A percentile compares a stretch with the other conserved stretches of the same genome.
These are phyloP conservation scores for Strobilomyces confusus DNA, from an alignment of 768 basidiomycete species.

Conservation along the genomic window DNA sequence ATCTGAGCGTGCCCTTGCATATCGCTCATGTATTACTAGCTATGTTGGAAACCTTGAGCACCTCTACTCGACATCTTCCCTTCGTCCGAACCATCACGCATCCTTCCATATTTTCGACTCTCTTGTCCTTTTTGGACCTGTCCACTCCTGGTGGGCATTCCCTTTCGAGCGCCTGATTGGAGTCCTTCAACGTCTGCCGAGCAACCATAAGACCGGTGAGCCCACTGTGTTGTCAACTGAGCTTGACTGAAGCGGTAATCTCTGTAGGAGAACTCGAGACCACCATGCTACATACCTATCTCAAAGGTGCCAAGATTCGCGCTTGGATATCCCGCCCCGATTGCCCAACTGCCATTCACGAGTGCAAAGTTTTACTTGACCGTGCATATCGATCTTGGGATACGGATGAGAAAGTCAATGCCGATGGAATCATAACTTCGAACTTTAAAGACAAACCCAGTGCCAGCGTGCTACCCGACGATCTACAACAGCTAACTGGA, in stretches of 20 bases:
- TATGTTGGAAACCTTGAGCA: constrained; percentile 20
- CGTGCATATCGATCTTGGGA: background rate
- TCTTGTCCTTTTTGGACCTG: constrained; percentile 35
- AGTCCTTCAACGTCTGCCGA: constrained; percentile 15
- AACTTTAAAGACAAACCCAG: too few relatives aligned
- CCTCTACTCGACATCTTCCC: constrained; percentile 12
- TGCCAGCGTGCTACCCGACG: background rate
- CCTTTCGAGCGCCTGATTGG: constrained; percentile 25
- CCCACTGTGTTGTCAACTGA: fast-evolving
- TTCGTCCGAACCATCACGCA: constrained; percentile 30
- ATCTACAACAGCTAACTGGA: background rate
- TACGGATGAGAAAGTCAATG: background rate
- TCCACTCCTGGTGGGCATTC: constrained; percentile 30
- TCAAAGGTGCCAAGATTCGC: constrained; percentile 10
- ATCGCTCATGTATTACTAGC: constrained; percentile 12
- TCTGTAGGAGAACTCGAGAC: constrained; percentile 6
- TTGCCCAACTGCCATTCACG: constrained; percentile 10
- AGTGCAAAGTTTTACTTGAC: constrained; percentile 22
- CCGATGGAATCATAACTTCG: too few relatives aligned
- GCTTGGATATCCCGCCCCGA: constrained; percentile 17
- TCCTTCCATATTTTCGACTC: constrained; percentile 33
- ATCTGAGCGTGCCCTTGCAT: background rate
- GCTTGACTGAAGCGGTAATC: too few relatives aligned
- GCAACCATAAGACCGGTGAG: constrained; percentile 23
- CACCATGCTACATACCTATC: constrained; percentile 14